Evolutionary conservation across 148 eudicot genomes (phyloP), one percentile per base, ranked within the genome.

Genomic region (Vaccinium myrtillus): DNA sequence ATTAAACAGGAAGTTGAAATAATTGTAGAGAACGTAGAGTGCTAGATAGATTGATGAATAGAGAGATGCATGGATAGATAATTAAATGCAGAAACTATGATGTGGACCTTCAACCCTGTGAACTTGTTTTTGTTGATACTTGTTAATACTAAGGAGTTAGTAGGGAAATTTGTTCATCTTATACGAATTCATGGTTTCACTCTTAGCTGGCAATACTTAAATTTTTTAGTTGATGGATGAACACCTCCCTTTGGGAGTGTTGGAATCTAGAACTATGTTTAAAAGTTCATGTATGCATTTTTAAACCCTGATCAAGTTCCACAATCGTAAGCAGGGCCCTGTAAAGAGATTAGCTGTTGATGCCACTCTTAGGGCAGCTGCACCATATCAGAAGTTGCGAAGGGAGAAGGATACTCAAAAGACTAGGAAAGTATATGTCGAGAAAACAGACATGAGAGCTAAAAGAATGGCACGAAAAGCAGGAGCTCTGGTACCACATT

Each of bases 391-490:
- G 61, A 97, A 95, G 87, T 86, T 97, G 84, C 93, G 99, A 82
- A 92, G 95, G 91, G 98, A 91, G 84, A 90, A 93, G 89, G 94
- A 94, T 86, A 49, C 84, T 83, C 91, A 13, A 39, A 94, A 90
- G 83, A 90, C 2, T n/a, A 91, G 98, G 85, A 95, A 95, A 92
- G 98, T 97, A 79, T 97, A 84, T 87, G 99, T 97, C 1, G 99
- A 97, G 90, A 95, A 97, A 88, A 90, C 90, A 9, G 98, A 97
- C 91, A 97, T 97, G 98, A 91, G 99, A 87, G 96, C 98, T 56
- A 97, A 97, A 92, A 87, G 99, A 88, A 95, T 97, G 99, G 99
- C 99, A 61, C 92, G 99, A 49, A 97, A 97, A 94, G 99, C 99
- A 70, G 99, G 99, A 87, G 99, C 99, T 19, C 87, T 97, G 98